Base-by-base conservation (phyloP, 106 monocot genomes). In the Dioscorea dumetorum region DNA sequence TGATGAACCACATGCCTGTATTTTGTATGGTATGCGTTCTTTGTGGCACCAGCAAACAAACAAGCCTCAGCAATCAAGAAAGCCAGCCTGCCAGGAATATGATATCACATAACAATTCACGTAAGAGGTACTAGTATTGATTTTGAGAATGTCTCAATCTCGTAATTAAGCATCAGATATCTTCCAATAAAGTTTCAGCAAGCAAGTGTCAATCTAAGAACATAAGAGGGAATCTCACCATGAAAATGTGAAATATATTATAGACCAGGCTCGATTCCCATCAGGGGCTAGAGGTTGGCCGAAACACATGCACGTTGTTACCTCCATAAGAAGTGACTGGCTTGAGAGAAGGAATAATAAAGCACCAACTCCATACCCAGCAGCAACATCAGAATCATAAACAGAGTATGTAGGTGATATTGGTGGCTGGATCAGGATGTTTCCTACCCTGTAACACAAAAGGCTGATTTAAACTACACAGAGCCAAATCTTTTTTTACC, bases 11-110 rank as follows among this genome's bases (percentile, higher is more conserved):
- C 72, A 41, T 80, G 77, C 63, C 92, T 82, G 69, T 87, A 99
- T 67, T 90, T 92, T 0, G 97, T 99, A 76, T 99, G 97, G 76
- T 99, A 99, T 15, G 97, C 97, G 57, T 99, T 99, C 78, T 90
- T 92, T 22, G 84, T 79, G 19, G 97, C 92, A 53, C 97, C 97
- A 49, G 87, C 97, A 34, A 90, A 74, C 7, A 92, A 63, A 49
- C 97, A 99, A 35, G 92, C 74, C 32, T 82, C 84, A 3, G 97
- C 97, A 31, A 99, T 66, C 35, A 89, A 67, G 80, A 99, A 99
- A 32, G 87, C 75, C 35, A 99, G 60, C 97, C 95, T 95, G 72
- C 67, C n/a, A 57, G 11, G 20, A 52, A 19, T 18, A 41, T 41
- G 41, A 6, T 41, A 41, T 41, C 41, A 6, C 2, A 8, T 41